Evolutionary conservation across 83 land plant species (phyloP).

Genomic region (Thuja plicata): DNA sequence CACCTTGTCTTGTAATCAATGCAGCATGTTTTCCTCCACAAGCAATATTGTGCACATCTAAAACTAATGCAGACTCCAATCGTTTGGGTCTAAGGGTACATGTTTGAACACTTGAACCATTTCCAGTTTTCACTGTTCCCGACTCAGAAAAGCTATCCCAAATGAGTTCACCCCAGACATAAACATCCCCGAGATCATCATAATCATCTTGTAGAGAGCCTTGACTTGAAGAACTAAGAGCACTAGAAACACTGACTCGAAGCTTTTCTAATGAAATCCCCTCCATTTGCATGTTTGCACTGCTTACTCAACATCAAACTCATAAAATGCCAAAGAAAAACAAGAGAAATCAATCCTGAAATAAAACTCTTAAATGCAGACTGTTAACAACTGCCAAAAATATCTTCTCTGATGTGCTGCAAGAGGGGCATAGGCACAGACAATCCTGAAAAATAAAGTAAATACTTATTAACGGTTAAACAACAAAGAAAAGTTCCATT

Average conservation of each 20-base stretch:
- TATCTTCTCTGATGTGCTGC: not conserved
- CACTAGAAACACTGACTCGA: constrained; percentile 89
- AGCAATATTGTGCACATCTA: constrained; percentile 45
- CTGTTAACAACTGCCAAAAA: not conserved
- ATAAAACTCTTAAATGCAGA: not conserved
- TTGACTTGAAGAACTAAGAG: constrained; percentile 92
- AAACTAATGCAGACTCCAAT: constrained; percentile 60
- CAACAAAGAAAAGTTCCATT: not conserved
- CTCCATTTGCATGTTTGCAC: constrained; percentile 49
- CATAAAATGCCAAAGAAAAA: not conserved
- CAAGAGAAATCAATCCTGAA: not conserved
- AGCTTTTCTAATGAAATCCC: constrained; percentile 50
- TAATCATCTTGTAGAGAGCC: constrained; percentile 81
- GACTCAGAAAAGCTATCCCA: constrained; percentile 57
- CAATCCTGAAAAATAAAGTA: not conserved
- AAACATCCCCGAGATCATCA: constrained; percentile 80
- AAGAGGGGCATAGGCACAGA: not conserved
- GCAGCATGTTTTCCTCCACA: constrained; percentile 53
- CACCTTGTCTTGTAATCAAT: constrained; percentile 57
- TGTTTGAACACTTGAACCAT: constrained; percentile 30
- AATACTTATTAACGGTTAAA: not conserved
- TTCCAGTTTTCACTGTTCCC: constrained; percentile 38
- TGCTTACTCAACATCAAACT: constrained; percentile 32
- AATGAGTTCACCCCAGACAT: constrained; percentile 88
- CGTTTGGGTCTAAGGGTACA: constrained; percentile 76